Conservation (phyloP, 768 basidiomycete species). For the Hericium rajendrae region DNA sequence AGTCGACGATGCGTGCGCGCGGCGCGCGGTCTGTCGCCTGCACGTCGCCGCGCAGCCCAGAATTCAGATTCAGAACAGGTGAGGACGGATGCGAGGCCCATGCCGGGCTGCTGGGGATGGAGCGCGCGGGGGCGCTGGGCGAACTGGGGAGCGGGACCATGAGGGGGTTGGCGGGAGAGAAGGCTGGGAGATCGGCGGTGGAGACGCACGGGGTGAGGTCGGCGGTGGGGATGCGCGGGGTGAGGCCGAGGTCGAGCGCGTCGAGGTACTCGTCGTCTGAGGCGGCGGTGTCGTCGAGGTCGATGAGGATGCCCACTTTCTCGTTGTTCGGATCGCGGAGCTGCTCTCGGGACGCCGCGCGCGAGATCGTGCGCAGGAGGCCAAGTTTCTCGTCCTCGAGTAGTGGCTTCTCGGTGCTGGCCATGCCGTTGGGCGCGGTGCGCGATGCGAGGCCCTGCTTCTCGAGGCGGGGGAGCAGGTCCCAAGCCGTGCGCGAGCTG, state of each 20-base stretch:
- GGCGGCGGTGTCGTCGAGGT: conserved; percentile 3
- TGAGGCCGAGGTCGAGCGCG: background rate
- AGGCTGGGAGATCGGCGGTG: conserved; percentile 3
- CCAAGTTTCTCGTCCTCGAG: background rate
- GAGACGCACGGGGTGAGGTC: background rate
- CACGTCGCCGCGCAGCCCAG: background rate
- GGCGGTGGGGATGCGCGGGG: background rate
- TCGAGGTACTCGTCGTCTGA: conserved; percentile 4
- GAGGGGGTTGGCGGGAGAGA: conserved; percentile 4
- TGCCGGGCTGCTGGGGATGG: background rate
- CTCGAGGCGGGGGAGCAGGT: conserved; percentile 14
- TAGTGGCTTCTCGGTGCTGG: background rate
- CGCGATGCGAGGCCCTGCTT: conserved; percentile 5
- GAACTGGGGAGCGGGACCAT: conserved; percentile 13
- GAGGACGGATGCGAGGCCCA: conserved; percentile 1
- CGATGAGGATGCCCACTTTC: conserved; percentile 4
- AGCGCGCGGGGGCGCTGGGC: conserved; percentile 4
- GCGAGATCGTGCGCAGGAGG: background rate
- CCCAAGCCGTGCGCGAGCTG: conserved; percentile 12
- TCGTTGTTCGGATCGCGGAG: background rate
- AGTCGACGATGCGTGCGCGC: conserved; percentile 39
- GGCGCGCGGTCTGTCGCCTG: conserved; percentile 21
- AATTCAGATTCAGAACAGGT: background rate
- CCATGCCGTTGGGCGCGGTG: conserved; percentile 5
- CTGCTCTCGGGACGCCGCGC: background rate